phyloP scores from a whole-genome alignment of 148 eudicot genomes.

The Rhododendron mucronatum region DNA sequence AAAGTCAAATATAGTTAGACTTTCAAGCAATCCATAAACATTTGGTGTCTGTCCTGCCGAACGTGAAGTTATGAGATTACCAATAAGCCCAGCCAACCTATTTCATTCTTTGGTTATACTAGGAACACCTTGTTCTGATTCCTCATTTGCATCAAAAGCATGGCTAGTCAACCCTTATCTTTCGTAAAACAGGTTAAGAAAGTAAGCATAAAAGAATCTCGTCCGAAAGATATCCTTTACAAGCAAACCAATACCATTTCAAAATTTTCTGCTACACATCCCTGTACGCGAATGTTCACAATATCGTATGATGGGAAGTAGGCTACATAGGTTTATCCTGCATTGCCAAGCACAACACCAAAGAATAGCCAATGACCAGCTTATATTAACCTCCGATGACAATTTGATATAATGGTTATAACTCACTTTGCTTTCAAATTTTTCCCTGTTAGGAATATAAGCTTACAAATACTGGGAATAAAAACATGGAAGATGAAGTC shows the following conservation, averaged over 20 bases:
- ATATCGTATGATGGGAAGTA: not conserved
- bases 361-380: not conserved
- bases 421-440: not conserved
- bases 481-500: conserved; percentile 11
- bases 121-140: not conserved
- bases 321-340: not conserved
- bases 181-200: not conserved
- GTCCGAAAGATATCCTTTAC: not conserved
- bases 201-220: not conserved
- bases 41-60: not conserved
- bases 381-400: not conserved
- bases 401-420: not conserved
- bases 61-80: not conserved
- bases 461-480: not conserved
- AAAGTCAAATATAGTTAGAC: not conserved
- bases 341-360: not conserved
- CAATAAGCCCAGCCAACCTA: not conserved
- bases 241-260: not conserved
- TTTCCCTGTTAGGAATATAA: not conserved
- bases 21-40: not conserved
- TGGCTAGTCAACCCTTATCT: not conserved
- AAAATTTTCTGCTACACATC: not conserved
- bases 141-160: not conserved
- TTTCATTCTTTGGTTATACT: not conserved
- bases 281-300: not conserved